Percentiles rank a stretch among this genome's conserved stretches.
These are phyloP conservation scores for Trypanosoma conorhini DNA, from an alignment of 208 protist genomes.

Conservation along the genomic window DNA sequence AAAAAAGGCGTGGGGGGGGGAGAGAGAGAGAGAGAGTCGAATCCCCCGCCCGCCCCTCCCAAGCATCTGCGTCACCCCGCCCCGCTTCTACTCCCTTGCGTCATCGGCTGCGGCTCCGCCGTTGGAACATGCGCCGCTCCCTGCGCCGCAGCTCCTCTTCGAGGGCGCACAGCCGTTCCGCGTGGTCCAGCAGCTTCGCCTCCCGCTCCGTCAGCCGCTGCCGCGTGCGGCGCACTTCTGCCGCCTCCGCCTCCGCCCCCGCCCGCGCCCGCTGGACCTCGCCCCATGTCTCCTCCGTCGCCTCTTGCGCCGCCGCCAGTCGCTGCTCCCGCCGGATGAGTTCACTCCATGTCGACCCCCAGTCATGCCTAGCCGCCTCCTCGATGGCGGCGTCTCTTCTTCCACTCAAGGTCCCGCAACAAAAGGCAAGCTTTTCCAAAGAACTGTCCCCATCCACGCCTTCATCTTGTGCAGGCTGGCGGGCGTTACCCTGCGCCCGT, in stretches of 20 bases:
- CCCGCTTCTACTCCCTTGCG: background rate
- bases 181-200: conserved; percentile 7
- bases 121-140: conserved; percentile 1
- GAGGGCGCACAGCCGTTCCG: conserved; percentile 13
- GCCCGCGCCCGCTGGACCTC: background rate
- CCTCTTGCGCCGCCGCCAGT: background rate
- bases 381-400: background rate
- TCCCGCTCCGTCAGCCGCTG: conserved; percentile 4
- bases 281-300: background rate
- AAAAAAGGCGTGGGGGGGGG: background rate
- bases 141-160: conserved; percentile 12
- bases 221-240: background rate
- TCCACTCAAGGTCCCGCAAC: background rate
- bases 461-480: background rate
- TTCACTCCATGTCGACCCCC: no score
- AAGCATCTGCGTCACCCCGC: background rate
- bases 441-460: background rate
- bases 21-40: background rate
- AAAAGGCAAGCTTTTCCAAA: background rate
- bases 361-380: background rate
- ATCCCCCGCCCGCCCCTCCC: background rate
- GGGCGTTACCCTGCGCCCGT: background rate
- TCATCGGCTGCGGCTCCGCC: background rate
- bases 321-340: background rate
- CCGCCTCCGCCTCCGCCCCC: background rate